phyloP scores from a whole-genome alignment of 2,329 filamentous ascomycete genomes.

The Apiospora aurea region DNA sequence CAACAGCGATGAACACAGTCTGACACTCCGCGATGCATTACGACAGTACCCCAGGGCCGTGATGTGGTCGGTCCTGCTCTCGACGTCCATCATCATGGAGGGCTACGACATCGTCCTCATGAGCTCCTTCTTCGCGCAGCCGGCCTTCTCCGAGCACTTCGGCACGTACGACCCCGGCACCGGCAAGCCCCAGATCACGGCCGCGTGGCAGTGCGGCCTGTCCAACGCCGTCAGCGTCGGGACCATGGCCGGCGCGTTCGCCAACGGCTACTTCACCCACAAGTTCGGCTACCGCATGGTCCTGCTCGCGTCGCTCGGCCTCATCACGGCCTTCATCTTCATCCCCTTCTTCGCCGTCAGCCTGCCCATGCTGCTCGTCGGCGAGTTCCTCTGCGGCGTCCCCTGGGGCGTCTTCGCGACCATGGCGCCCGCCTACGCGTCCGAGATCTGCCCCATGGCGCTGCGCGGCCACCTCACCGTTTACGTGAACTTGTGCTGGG shows the following conservation, averaged over 20 bases:
- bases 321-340: slow-evolving; percentile 46
- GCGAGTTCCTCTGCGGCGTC: slow-evolving; percentile 46
- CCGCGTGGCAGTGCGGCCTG: slow-evolving; percentile 51
- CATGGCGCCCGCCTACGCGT: slow-evolving; percentile 47
- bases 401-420: slow-evolving; percentile 46
- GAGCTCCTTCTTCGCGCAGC: slow-evolving; percentile 43
- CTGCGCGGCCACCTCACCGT: slow-evolving; percentile 47
- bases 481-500: slow-evolving; percentile 50
- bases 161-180: slow-evolving; percentile 32
- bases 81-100: slow-evolving; percentile 39
- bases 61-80: slow-evolving; percentile 34
- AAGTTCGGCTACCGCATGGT: slow-evolving; percentile 44
- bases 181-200: slow-evolving; percentile 46
- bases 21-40: slow-evolving; percentile 18
- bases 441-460: slow-evolving; percentile 46
- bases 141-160: slow-evolving; percentile 39
- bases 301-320: slow-evolving; percentile 44
- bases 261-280: slow-evolving; percentile 48
- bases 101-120: slow-evolving; percentile 39
- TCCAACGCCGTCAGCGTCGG: slow-evolving; percentile 39
- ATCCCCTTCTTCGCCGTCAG: slow-evolving; percentile 45
- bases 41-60: slow-evolving; percentile 27
- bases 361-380: slow-evolving; percentile 40
- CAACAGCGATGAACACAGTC: slow-evolving; percentile 13
- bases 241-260: slow-evolving; percentile 49